Conservation (phyloP, 2,329 filamentous ascomycete species). For the Pseudogymnoascus sp. region DNA sequence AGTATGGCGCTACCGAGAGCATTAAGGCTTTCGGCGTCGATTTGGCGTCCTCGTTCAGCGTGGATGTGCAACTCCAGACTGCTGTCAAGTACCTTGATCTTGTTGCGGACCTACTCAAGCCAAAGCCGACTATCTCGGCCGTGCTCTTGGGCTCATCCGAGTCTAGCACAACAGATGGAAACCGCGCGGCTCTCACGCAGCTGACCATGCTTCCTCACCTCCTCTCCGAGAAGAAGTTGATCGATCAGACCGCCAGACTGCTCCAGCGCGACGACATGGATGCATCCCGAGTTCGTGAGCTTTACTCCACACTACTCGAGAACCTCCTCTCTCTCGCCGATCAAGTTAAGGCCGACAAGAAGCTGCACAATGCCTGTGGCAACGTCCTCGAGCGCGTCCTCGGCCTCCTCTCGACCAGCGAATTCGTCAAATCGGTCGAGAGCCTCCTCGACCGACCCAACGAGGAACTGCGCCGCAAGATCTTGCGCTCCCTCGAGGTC, state of each 20-base stretch:
- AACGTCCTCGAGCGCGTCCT: slow-evolving; percentile 72
- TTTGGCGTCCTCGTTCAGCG: slow-evolving; percentile 63
- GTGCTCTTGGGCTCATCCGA: slow-evolving; percentile 58
- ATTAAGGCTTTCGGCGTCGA: slow-evolving; percentile 68
- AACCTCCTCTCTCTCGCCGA: slow-evolving; percentile 59
- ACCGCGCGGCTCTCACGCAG: slow-evolving; percentile 45
- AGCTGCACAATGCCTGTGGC: slow-evolving; percentile 51
- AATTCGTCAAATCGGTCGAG: slow-evolving; percentile 85
- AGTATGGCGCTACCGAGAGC: slow-evolving; percentile 68
- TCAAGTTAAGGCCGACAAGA: slow-evolving; percentile 47
- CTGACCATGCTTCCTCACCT: slow-evolving; percentile 50
- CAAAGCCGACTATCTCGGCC: slow-evolving; percentile 66
- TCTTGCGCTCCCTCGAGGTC: slow-evolving; percentile 70
- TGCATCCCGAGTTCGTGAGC: slow-evolving; percentile 54
- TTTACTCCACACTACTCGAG: slow-evolving; percentile 63
- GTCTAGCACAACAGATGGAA: slow-evolving; percentile 35
- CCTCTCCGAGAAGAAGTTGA: slow-evolving; percentile 49
- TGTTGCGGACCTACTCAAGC: slow-evolving; percentile 64
- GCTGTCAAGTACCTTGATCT: slow-evolving; percentile 70
- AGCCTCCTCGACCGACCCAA: slow-evolving; percentile 69
- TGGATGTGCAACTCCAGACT: slow-evolving; percentile 68
- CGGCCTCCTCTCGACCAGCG: slow-evolving; percentile 72
- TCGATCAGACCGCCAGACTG: slow-evolving; percentile 45
- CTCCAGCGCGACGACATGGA: slow-evolving; percentile 58
- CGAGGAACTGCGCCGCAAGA: slow-evolving; percentile 68